Base-by-base conservation (phyloP, 306 rosid genomes). In the Bauhinia variegata region DNA sequence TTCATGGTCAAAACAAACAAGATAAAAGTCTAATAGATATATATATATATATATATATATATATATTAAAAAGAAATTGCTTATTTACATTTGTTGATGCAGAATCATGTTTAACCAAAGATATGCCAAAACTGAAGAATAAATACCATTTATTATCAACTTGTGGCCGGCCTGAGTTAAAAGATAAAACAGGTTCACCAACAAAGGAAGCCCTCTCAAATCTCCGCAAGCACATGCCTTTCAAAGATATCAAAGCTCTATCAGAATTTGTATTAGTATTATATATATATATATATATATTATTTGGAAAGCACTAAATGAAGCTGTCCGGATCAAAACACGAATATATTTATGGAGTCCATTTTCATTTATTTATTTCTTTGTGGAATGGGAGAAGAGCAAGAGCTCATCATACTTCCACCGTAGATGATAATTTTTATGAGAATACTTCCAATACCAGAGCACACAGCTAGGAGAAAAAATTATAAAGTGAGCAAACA, bases 181-280 rank as follows among this genome's bases (percentile, higher is more conserved):
- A 67, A 23, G 89, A 85, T 32, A 84, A 50, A 73, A 82, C 71
- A 36, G 91, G 73, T 74, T 88, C 96, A 71, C 96, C 97, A 80
- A 82, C 75, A 60, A 63, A 43, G 74, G 84, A 80, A 57, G 90
- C 92, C 67, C 68, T 79, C 88, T 85, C 84, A 82, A 79, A 83
- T 82, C 96, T 76, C 78, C 87, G 87, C 70, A 78, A 82, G 87
- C 99, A 93, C 96, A 90, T 81, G 65, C 97, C 99, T 93, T 82
- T 70, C 68, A 73, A 68, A 81, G 61, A 78, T 63, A 86, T 68
- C 47, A 74, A 67, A 70, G 52, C 41, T 42, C 67, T 58, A 78
- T 78, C 52, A 80, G 70, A 75, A 61, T 31, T 77, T 59, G 70
- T 3, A 64, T 53, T 72, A 49, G 57, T 23, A 23, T 23, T 23